Evolutionary conservation across 768 basidiomycete genomes (phyloP).

Genomic region (Russula compacta): DNA sequence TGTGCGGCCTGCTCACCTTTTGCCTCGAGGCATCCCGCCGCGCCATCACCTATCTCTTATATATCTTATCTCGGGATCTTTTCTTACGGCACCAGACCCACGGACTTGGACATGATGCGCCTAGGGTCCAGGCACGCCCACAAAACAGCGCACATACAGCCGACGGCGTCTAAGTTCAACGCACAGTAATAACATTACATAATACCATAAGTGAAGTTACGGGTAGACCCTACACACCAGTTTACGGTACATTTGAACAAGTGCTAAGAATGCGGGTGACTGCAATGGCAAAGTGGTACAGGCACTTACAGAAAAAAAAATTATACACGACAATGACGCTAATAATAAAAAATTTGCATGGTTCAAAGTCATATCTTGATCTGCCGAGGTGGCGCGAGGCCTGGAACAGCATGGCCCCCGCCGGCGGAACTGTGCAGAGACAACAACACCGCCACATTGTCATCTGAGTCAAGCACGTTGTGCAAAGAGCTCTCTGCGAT

Average conservation of each 20-base stretch:
- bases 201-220: slow-evolving; percentile 5
- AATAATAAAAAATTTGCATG: not conserved
- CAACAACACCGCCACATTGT: slow-evolving; percentile 59
- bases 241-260: slow-evolving; percentile 8
- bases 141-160: too few relatives aligned
- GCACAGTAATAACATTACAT: not conserved
- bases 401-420: slow-evolving; percentile 26
- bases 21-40: not conserved
- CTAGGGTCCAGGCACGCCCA: not conserved
- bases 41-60: not conserved
- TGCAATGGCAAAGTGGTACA: slow-evolving; percentile 12
- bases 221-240: not conserved
- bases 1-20: too few relatives aligned
- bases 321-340: not conserved
- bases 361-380: slow-evolving; percentile 32
- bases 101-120: not conserved
- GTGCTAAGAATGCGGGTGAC: slow-evolving; percentile 7
- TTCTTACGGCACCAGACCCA: not conserved
- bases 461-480: slow-evolving; percentile 56
- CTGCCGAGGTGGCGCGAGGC: slow-evolving; percentile 28
- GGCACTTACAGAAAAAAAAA: not conserved
- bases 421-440: slow-evolving; percentile 39
- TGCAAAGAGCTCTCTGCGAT: slow-evolving; percentile 63
- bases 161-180: not conserved
- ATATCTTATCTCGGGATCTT: not conserved